Conservation (phyloP, 768 basidiomycete genomes). For the Harrya chromipes region DNA sequence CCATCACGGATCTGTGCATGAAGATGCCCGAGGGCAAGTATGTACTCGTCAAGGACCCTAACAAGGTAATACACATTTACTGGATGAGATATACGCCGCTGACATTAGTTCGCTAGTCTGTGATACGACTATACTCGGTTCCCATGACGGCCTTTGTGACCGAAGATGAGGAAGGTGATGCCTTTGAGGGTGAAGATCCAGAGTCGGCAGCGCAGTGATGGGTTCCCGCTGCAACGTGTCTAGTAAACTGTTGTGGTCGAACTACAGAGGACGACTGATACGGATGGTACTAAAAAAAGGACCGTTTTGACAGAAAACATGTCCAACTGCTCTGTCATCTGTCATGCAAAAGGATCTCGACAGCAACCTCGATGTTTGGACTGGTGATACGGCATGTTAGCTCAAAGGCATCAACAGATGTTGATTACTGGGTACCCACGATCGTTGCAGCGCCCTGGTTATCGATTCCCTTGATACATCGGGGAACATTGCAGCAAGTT, state of each 20-base stretch:
- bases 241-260: background rate
- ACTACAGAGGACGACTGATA: background rate
- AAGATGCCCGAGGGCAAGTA: constrained; percentile 99
- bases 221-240: constrained; percentile 5
- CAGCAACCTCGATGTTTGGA: constrained; percentile 75
- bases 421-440: constrained; percentile 42
- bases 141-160: constrained; percentile 82
- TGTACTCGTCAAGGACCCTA: constrained; percentile 95
- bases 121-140: constrained; percentile 92
- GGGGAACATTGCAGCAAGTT: constrained; percentile 82
- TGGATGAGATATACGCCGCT: background rate
- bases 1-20: constrained; percentile 90
- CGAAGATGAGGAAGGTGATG: constrained; percentile 66
- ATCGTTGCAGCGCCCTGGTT: constrained; percentile 75
- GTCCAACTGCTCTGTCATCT: constrained; percentile 8
- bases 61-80: constrained; percentile 63
- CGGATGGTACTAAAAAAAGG: background rate
- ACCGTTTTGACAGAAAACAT: background rate
- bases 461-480: constrained; percentile 69
- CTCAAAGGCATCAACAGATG: no score
- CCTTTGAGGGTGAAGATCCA: constrained; percentile 40
- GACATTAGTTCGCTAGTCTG: constrained; percentile 55
- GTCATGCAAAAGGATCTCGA: constrained; percentile 69
- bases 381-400: constrained; percentile 36
- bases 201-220: constrained; percentile 32